phyloP scores from a whole-genome alignment of 2,329 filamentous ascomycete species.

The Cladophialophora immunda region DNA sequence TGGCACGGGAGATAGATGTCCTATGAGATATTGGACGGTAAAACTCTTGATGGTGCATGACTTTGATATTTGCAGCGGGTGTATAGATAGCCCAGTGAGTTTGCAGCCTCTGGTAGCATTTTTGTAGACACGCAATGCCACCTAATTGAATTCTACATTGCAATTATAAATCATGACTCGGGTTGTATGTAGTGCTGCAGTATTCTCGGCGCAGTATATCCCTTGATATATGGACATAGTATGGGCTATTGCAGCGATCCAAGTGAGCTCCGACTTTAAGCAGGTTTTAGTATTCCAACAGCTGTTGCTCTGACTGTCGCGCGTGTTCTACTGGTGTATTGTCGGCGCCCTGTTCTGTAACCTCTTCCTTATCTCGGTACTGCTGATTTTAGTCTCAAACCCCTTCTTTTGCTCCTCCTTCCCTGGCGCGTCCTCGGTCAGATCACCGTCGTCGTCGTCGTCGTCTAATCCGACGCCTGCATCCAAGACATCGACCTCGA shows the following conservation, averaged over 20 bases:
- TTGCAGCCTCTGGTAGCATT: background rate
- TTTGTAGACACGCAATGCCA: constrained; percentile 8
- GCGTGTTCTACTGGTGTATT: background rate
- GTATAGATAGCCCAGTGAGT: background rate
- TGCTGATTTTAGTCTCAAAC: constrained; percentile 89
- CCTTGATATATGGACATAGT: background rate
- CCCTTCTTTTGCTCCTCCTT: constrained; percentile 57
- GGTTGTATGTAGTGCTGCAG: background rate
- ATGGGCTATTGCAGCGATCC: background rate
- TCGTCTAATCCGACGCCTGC: constrained; percentile 24
- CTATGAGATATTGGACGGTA: constrained; percentile 23
- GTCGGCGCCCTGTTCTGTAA: constrained; percentile 21
- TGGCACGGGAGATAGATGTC: constrained; percentile 20
- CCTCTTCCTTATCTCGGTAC: constrained; percentile 78
- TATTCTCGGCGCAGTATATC: background rate
- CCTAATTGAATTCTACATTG: background rate
- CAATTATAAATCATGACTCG: background rate
- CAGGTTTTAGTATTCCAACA: background rate
- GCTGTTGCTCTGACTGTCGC: background rate
- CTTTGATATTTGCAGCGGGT: constrained; percentile 12
- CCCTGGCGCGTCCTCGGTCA: constrained; percentile 60
- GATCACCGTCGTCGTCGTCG: constrained; percentile 9
- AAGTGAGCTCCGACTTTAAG: background rate
- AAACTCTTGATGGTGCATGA: constrained; percentile 25
- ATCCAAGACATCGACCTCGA: constrained; percentile 89